A percentile compares a stretch with the other conserved stretches of the same genome.
phyloP scores from a whole-genome alignment of 2,329 filamentous ascomycete genomes.

The Sordariomycetes sp. region DNA sequence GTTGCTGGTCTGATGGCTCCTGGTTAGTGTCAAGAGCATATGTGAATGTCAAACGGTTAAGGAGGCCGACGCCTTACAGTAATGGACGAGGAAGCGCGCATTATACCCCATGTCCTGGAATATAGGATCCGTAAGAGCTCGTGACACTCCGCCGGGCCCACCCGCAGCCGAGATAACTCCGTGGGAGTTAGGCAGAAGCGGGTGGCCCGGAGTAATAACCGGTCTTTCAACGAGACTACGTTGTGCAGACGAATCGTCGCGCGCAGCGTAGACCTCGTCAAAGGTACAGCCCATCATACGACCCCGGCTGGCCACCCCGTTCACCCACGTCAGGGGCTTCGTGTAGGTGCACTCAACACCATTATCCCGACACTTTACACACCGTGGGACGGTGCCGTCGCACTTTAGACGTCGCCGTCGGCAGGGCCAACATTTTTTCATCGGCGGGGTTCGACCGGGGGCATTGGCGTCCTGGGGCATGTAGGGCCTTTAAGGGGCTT shows the following conservation, averaged over 20 bases:
- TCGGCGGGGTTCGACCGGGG: background rate
- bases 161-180: background rate
- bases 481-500: background rate
- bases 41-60: background rate
- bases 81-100: background rate
- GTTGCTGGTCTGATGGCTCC: background rate
- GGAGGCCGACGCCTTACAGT: background rate
- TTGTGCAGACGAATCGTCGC: background rate
- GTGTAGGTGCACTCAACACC: background rate
- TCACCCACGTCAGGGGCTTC: background rate
- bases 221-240: background rate
- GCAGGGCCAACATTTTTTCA: background rate
- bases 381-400: background rate
- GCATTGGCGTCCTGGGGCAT: background rate
- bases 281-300: background rate
- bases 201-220: background rate
- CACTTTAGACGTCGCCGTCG: background rate
- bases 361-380: background rate
- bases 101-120: background rate
- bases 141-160: background rate
- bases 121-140: background rate
- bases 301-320: background rate
- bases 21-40: background rate
- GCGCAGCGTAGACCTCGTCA: background rate
- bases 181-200: background rate